phyloP scores from a whole-genome alignment of 108 stramenopile species.

The Discostella stelligeroides region DNA sequence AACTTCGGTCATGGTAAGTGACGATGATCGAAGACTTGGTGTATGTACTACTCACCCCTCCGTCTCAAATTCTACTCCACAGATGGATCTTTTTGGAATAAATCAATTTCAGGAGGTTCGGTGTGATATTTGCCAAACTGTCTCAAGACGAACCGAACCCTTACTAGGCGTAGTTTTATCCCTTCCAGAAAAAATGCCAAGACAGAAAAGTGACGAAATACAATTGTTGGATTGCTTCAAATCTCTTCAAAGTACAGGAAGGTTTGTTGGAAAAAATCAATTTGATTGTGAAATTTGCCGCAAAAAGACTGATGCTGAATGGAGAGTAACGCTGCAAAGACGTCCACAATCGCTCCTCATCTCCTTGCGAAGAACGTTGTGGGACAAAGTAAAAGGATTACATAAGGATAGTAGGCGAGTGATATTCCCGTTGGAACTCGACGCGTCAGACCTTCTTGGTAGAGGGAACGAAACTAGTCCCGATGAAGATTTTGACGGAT shows the following conservation, averaged over 20 bases:
- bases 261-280: conserved; percentile 34
- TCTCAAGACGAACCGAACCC: conserved; percentile 49
- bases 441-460: conserved; percentile 39
- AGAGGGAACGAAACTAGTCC: conserved; percentile 17
- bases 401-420: conserved; percentile 49
- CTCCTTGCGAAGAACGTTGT: conserved; percentile 43
- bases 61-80: background rate
- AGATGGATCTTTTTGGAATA: conserved; percentile 52
- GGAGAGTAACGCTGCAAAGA: conserved; percentile 39
- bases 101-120: conserved; percentile 50
- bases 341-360: conserved; percentile 51
- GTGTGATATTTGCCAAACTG: conserved; percentile 46
- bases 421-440: conserved; percentile 47
- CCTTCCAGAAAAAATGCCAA: conserved; percentile 28
- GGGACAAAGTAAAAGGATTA: conserved; percentile 41
- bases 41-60: too few relatives aligned
- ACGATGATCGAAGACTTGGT: background rate
- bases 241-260: conserved; percentile 26
- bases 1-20: conserved; percentile 32
- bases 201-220: conserved; percentile 7
- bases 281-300: conserved; percentile 49
- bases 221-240: conserved; percentile 43
- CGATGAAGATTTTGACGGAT: conserved; percentile 51
- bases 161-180: conserved; percentile 45
- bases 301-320: conserved; percentile 37